phyloP scores from a whole-genome alignment of 192 early-diverging fungal genomes.

The Coemansia sp. region DNA sequence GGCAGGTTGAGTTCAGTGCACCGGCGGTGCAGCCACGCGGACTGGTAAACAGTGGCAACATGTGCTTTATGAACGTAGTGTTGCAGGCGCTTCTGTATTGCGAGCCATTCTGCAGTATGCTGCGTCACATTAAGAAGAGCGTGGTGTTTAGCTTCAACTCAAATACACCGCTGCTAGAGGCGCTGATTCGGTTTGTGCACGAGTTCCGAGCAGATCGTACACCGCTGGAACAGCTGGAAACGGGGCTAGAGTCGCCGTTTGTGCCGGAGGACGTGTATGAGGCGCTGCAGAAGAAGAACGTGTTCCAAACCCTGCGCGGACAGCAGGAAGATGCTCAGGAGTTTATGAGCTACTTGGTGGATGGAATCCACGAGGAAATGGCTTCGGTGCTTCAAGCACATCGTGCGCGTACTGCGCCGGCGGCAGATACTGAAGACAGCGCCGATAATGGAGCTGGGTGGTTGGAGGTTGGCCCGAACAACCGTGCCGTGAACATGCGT shows the following conservation, averaged over 20 bases:
- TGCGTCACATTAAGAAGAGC: slow-evolving; percentile 62
- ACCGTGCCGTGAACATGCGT: slow-evolving; percentile 55
- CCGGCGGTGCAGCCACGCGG: slow-evolving; percentile 79
- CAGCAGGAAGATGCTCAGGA: slow-evolving; percentile 98
- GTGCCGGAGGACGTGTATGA: slow-evolving; percentile 93
- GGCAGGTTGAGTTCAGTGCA: slow-evolving; percentile 22
- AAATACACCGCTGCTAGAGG: slow-evolving; percentile 77
- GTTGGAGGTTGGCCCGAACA: slow-evolving; percentile 89
- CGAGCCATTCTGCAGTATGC: slow-evolving; percentile 86
- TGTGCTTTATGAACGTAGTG: slow-evolving; percentile 98
- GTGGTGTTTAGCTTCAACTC: slow-evolving; percentile 70
- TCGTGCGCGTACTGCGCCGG: neutral
- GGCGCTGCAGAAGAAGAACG: slow-evolving; percentile 71
- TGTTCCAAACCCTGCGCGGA: slow-evolving; percentile 80
- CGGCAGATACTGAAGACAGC: neutral
- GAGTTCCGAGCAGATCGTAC: slow-evolving; percentile 46
- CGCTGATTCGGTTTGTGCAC: slow-evolving; percentile 59
- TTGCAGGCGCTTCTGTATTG: slow-evolving; percentile 92
- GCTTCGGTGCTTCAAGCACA: slow-evolving; percentile 23
- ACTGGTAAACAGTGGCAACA: slow-evolving; percentile 94
- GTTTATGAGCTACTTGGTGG: slow-evolving; percentile 87
- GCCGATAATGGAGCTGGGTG: slow-evolving; percentile 56
- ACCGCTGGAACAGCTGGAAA: slow-evolving; percentile 37
- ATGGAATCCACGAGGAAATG: slow-evolving; percentile 95
- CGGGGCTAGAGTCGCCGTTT: slow-evolving; percentile 65